phyloP scores from a whole-genome alignment of 139 green algal genomes.

The Ulvella scutata region DNA sequence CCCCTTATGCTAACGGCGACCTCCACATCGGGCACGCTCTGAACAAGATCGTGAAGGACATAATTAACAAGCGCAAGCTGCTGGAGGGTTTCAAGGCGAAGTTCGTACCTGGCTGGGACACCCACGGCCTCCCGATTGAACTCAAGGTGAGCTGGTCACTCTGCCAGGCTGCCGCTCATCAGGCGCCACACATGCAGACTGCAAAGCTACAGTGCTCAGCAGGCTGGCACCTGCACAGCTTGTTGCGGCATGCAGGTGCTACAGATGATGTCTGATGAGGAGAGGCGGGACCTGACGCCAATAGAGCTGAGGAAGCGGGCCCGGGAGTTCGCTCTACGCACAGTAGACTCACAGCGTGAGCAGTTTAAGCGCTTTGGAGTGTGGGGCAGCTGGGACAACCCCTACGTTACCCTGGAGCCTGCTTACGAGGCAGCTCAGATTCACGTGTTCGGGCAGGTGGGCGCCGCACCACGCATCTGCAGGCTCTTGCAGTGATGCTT shows the following conservation, averaged over 20 bases:
- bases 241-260: constrained; percentile 34
- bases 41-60: constrained; percentile 99
- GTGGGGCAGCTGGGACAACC: constrained; percentile 83
- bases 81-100: constrained; percentile 35
- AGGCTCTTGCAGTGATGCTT: no score
- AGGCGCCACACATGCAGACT: neutral
- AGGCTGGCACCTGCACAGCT: neutral
- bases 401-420: constrained; percentile 89
- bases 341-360: constrained; percentile 67
- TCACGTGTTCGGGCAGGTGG: constrained; percentile 69
- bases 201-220: neutral
- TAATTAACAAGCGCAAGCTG: constrained; percentile 68
- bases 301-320: constrained; percentile 77
- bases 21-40: constrained; percentile 96
- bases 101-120: constrained; percentile 96
- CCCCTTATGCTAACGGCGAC: constrained; percentile 97
- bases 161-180: neutral
- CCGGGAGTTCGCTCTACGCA: constrained; percentile 69
- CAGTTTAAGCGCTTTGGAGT: constrained; percentile 94
- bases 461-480: neutral
- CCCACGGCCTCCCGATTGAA: constrained; percentile 96
- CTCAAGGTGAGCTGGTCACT: constrained; percentile 59
- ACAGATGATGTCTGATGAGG: constrained; percentile 47
- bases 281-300: constrained; percentile 49
- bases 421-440: constrained; percentile 84